phyloP scores from a whole-genome alignment of 129 eudicot species.

The Deinandra increscens region DNA sequence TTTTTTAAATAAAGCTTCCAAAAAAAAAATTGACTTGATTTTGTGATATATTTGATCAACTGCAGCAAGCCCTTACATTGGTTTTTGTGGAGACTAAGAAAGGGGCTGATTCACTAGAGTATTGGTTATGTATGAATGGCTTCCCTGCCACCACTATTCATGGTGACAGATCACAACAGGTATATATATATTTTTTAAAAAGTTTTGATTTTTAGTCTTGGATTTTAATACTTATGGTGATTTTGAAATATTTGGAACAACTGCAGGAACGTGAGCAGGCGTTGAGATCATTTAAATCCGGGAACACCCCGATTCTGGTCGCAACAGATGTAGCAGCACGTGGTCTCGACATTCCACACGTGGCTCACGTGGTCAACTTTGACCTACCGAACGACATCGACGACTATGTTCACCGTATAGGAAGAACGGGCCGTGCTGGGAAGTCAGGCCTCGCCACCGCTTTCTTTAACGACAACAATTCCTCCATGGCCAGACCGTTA shows the following conservation, averaged over 20 bases:
- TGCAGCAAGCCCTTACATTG: slow-evolving; percentile 86
- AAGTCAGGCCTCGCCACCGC: slow-evolving; percentile 92
- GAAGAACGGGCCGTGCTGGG: slow-evolving; percentile 94
- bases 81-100: slow-evolving; percentile 87
- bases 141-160: slow-evolving; percentile 86
- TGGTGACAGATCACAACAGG: slow-evolving; percentile 87
- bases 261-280: slow-evolving; percentile 88
- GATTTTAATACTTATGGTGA: background rate
- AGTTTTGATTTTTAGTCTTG: background rate
- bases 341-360: slow-evolving; percentile 95
- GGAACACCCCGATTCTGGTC: slow-evolving; percentile 79
- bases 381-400: slow-evolving; percentile 95
- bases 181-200: slow-evolving; percentile 8
- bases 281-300: slow-evolving; percentile 82
- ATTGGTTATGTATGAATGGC: slow-evolving; percentile 68
- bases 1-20: background rate
- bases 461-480: slow-evolving; percentile 75
- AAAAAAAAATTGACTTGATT: background rate
- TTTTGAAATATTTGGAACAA: slow-evolving; percentile 7
- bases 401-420: slow-evolving; percentile 93
- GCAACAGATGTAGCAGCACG: slow-evolving; percentile 98
- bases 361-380: slow-evolving; percentile 90
- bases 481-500: slow-evolving; percentile 70
- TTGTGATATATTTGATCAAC: slow-evolving; percentile 6
- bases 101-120: slow-evolving; percentile 81